Evolutionary conservation across 2,329 filamentous ascomycete genomes (phyloP), one percentile per base, ranked within the genome.

Genomic region (Stachybotrys elegans): DNA sequence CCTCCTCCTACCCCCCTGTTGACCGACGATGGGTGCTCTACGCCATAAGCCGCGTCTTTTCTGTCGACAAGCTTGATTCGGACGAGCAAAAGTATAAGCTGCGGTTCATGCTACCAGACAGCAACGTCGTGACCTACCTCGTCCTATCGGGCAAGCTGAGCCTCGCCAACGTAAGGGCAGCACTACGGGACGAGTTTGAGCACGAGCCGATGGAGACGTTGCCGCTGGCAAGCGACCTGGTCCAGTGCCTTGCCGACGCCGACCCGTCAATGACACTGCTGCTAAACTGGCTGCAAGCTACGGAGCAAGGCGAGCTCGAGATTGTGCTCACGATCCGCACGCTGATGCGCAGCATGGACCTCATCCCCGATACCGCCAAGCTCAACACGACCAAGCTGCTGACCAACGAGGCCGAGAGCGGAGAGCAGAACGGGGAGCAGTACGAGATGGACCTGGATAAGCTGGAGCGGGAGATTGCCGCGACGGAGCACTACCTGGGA

Each of bases 191-290:
- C 13, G 67, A 73, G 25, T 62, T 73, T 16, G 60, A 65, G 17
- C 58, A 65, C 13, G 71, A 76, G 34, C 59, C 67, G 12, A 57
- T 63, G 1, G 72, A 76, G 34, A 59, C 55, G 40, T 62, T 68
- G n/a, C 68, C 74, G 21, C 64, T 77, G 13, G 72, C 81, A 11
- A 77, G 78, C 25, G 79, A 85, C 45, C 69, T 90, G 4, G 74
- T 87, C 19, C 65, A 72, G 36, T 71, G 82, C 36, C 66, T 90
- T 29, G 73, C 77, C 1, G 73, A 82, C 40, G 71, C 83, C n/a
- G 86, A 90, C 53, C 77, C 81, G 3, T 80, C 81, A 25, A 75
- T 88, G 60, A 78, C 82, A 41, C 68, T 88, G 3, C 70, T 90
- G 31, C 72, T 83, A 35, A 76, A 75, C 44, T 79, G 88, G 46